These are phyloP conservation scores for Xylaria palmicola DNA, from an alignment of 495 filamentous ascomycete genomes.

Conservation along the genomic window DNA sequence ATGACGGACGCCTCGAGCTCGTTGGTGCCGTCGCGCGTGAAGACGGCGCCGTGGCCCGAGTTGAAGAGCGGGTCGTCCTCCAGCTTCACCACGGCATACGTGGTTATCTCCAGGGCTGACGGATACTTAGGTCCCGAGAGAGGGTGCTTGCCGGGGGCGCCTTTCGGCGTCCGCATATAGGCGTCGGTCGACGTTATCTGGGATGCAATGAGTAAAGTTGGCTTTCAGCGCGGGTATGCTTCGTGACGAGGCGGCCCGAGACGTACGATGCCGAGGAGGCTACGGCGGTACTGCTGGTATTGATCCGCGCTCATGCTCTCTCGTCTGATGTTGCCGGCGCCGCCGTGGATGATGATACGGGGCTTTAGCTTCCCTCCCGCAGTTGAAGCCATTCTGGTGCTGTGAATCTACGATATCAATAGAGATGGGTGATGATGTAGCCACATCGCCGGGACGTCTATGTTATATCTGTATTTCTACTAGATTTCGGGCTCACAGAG, in stretches of 20 bases:
- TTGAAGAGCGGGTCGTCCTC: constrained; percentile 88
- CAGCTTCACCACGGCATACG: constrained; percentile 71
- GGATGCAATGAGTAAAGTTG: background rate
- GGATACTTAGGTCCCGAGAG: constrained; percentile 21
- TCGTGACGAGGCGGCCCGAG: background rate
- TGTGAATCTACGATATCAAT: no score
- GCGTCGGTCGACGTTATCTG: constrained; percentile 20
- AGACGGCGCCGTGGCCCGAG: constrained; percentile 80
- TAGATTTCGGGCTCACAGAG: no score
- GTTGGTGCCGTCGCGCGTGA: constrained; percentile 76
- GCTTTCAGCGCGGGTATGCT: background rate
- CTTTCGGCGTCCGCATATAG: constrained; percentile 36
- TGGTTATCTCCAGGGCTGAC: constrained; percentile 68
- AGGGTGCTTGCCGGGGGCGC: background rate
- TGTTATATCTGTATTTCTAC: no score
- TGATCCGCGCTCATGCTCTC: constrained; percentile 60
- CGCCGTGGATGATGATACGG: constrained; percentile 82
- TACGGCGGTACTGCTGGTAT: constrained; percentile 58
- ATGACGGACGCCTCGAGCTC: constrained; percentile 92
- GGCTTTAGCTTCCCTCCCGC: constrained; percentile 43
- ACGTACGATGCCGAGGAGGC: constrained; percentile 61
- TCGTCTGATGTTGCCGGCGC: constrained; percentile 76
- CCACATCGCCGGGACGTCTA: no score
- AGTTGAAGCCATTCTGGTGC: constrained; percentile 26
- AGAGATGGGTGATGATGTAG: no score